Evolutionary conservation across 176 grass and related monocot genomes (phyloP), one percentile per base, ranked within the genome.

Genomic region (Juncus inflexus): DNA sequence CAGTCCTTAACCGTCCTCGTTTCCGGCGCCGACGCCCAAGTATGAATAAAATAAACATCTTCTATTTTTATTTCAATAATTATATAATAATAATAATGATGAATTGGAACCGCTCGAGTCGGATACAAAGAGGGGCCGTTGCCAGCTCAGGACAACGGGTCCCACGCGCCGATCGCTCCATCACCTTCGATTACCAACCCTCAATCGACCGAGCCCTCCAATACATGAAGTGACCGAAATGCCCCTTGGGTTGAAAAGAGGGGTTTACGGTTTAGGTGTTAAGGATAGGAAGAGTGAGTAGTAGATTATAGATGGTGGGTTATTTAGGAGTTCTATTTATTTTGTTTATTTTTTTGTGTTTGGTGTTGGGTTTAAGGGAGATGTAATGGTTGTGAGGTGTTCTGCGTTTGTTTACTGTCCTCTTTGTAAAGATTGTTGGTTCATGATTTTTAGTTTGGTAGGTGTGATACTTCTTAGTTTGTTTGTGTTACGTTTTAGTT

Each of bases 1-100:
- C 89, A 99, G 74, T 76, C 73, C 37, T 76, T 99, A 72, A 94
- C 89, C 80, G 86, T 94, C 8, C 83, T 99, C 50, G 86, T 99
- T 60, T 99, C 95, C 60, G 95, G 95, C 4, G 95, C 95, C 59
- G 95, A 99, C 84, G 89, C 89, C 49, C 95, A 99, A 85, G 95
- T 99, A 83, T 60, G 8, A 59, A 45, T 42, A 59, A 47, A 47
- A 47, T 6, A 6, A 6, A 5, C 9, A 6, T 47, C 9, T 45
- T 28, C 7, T 19, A 12, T 7, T 9, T 5, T 43, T 57, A 70
- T 55, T 35, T 60, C 4, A 15, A 42, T 3, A 52, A 11, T 55
- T 68, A 38, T 47, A 42, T 28, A 28, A 28, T 28, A 28, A n/a
- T n/a, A n/a, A 28, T 28, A 28, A 28, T 28, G 19, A 28, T 28